Percentiles rank a stretch among this genome's conserved stretches.
phyloP scores from a whole-genome alignment of 495 filamentous ascomycete species.

The Parathielavia appendiculata region DNA sequence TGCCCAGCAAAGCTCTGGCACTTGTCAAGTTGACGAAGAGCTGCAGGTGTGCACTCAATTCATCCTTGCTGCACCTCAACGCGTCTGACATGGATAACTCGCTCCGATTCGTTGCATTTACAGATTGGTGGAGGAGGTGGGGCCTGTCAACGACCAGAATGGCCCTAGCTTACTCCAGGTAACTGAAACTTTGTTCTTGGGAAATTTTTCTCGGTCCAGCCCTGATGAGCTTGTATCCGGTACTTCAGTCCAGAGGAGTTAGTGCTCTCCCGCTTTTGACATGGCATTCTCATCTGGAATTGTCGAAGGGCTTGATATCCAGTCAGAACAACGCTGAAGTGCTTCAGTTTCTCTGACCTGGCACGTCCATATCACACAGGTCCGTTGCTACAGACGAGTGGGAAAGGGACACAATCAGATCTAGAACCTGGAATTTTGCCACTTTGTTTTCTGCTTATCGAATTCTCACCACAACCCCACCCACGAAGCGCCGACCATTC shows the following conservation, averaged over 20 bases:
- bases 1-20: not conserved
- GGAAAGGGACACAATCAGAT: not conserved
- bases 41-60: not conserved
- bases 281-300: not conserved
- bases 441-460: not conserved
- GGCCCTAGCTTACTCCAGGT: not conserved
- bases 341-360: not conserved
- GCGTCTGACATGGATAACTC: no score
- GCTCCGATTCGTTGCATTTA: not conserved
- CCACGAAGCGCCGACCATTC: slow-evolving; percentile 16
- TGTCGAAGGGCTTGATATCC: not conserved
- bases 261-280: not conserved
- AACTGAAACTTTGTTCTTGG: not conserved
- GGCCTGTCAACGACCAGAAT: not conserved
- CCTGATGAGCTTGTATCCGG: not conserved
- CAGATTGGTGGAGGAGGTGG: not conserved
- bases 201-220: not conserved
- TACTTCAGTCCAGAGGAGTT: not conserved
- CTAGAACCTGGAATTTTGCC: not conserved
- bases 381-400: not conserved
- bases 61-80: not conserved
- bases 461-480: not conserved
- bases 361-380: not conserved
- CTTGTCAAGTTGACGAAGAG: not conserved
- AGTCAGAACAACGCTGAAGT: not conserved